These are phyloP conservation scores for Boletus vinaceobasis DNA, from an alignment of 768 basidiomycete genomes.

Conservation along the genomic window DNA sequence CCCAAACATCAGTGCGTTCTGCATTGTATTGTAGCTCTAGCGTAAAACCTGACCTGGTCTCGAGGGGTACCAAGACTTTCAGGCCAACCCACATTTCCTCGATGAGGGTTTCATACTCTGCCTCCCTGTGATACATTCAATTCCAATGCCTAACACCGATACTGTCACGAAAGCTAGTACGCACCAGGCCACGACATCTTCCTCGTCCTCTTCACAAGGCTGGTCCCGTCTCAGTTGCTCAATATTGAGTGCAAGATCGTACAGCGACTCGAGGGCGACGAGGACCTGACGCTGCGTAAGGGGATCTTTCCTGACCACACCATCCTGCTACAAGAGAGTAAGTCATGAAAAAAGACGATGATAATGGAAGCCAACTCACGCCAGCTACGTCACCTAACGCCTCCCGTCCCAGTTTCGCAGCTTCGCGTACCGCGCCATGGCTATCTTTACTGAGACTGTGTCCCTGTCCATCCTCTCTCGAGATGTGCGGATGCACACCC, in stretches of 20 bases:
- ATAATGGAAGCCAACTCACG: slow-evolving; percentile 32
- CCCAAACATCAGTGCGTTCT: not conserved
- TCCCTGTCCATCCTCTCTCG: slow-evolving; percentile 46
- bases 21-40: not conserved
- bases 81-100: slow-evolving; percentile 78
- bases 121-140: slow-evolving; percentile 44
- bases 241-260: slow-evolving; percentile 77
- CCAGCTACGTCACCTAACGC: slow-evolving; percentile 62
- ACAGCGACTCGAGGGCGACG: slow-evolving; percentile 76
- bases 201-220: slow-evolving; percentile 52
- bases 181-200: slow-evolving; percentile 44
- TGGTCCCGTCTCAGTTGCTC: slow-evolving; percentile 85
- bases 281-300: slow-evolving; percentile 77
- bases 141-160: not conserved
- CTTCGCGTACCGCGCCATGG: slow-evolving; percentile 65
- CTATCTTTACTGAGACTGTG: slow-evolving; percentile 30
- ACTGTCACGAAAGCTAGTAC: slow-evolving; percentile 14
- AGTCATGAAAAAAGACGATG: not conserved
- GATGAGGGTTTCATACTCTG: slow-evolving; percentile 52
- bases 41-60: slow-evolving; percentile 65
- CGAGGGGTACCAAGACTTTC: slow-evolving; percentile 86
- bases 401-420: slow-evolving; percentile 70
- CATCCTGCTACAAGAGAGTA: slow-evolving; percentile 45
- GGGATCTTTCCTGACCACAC: slow-evolving; percentile 65
- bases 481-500: slow-evolving; percentile 47